Base-by-base conservation (phyloP, 2,329 filamentous ascomycete species). In the Coniochaeta pulveracea region DNA sequence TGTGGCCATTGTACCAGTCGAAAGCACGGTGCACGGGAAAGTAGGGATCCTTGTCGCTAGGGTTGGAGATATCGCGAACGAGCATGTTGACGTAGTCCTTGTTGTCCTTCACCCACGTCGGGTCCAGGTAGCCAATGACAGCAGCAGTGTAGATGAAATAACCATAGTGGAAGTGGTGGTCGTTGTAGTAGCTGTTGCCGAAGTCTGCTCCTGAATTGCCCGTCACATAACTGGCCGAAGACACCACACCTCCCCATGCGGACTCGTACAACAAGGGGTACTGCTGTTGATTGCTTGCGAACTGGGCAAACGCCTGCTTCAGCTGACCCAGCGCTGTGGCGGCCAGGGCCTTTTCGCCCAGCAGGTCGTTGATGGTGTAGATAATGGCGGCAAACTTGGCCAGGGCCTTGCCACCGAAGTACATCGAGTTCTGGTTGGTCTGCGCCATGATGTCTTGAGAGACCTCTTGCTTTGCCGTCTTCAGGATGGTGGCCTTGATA, bases 1-100 rank as follows among this genome's bases (percentile, higher is more conserved):
- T 86, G 64, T 96, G 91, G 2, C 89, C 91, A 48, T 93, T 77
- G 54, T 79, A 96, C 85, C 85, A 95, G 57, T 96, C 91, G 49
- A 95, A 96, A 36, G 66, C 74, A 31, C 91, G 74, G 40, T 72
- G 88, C 44, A 85, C 78, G 0, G 89, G 88, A 55, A 93, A 96
- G 45, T 75, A 75, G 18, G 67, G 63, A 50, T 94, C 88, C 12
- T 68, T 52, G 3, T 64, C 50, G 44, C 72, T 78, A 0, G 86
- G 78, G 55, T 94, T 94, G 28, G 86, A 80, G 31, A 72, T 58
- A 43, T 98, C 91, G 37, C 91, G 80, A 31, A 91, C 78, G 28
- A 98, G 66, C 42, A 72, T 75, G 52, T 95, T 84, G 42, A 95
- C 78, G 60, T 79, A 96, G 14, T 72, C 76, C 47, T 74, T 76